Percentiles rank a stretch among this genome's conserved stretches.
These are phyloP conservation scores for Ustilago bromivora DNA, from an alignment of 1,284 basidiomycete species.

Conservation along the genomic window DNA sequence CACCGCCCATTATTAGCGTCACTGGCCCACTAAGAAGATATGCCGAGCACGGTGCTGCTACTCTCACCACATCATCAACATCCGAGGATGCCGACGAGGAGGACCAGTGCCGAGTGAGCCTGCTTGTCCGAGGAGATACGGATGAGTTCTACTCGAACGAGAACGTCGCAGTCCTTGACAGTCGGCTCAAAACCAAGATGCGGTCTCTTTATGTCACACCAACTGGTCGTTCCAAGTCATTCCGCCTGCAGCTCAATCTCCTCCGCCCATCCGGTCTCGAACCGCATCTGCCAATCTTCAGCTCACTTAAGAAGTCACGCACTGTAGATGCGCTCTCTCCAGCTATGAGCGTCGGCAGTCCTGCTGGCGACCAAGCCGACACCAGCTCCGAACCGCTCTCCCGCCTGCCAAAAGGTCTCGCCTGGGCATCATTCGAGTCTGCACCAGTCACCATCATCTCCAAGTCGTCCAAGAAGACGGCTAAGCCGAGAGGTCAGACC, in stretches of 20 bases:
- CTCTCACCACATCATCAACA: constrained; percentile 27
- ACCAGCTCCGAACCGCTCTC: constrained; percentile 33
- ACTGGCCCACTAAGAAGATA: constrained; percentile 76
- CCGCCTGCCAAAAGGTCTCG: constrained; percentile 35
- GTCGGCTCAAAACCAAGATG: constrained; percentile 80
- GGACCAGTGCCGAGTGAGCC: constrained; percentile 73
- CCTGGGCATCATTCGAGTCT: constrained; percentile 90
- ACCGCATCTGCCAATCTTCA: constrained; percentile 47
- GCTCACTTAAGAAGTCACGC: constrained; percentile 45
- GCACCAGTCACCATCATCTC: constrained; percentile 93
- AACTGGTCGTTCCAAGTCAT: constrained; percentile 87
- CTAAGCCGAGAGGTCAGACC: constrained; percentile 91
- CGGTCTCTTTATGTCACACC: constrained; percentile 89
- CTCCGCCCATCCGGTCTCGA: constrained; percentile 48
- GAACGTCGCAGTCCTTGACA: constrained; percentile 71
- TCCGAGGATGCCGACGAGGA: constrained; percentile 43
- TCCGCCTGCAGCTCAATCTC: constrained; percentile 79
- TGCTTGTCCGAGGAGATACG: constrained; percentile 85
- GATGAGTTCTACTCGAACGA: constrained; percentile 75
- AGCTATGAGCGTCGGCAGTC: constrained; percentile 24
- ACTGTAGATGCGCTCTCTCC: constrained; percentile 32
- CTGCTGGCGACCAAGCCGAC: constrained; percentile 23
- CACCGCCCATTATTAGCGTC: constrained; percentile 87
- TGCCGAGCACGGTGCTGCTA: constrained; percentile 46
- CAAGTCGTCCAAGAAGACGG: constrained; percentile 96